Percentiles rank a stretch among this genome's conserved stretches.
phyloP scores from a whole-genome alignment of 2,329 filamentous ascomycete species.

The Sclerotinia trifoliorum region DNA sequence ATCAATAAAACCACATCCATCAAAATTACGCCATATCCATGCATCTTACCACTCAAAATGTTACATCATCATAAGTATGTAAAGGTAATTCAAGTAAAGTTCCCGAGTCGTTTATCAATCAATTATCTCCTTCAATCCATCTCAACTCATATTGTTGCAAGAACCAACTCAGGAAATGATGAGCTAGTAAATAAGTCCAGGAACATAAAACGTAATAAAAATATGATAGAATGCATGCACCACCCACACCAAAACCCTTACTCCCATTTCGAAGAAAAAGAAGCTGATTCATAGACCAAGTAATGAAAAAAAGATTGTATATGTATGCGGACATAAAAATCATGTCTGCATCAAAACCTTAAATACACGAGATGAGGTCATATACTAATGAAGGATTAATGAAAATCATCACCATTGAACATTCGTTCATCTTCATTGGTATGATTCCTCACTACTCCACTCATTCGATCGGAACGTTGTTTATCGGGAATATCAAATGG shows the following conservation, averaged over 20 bases:
- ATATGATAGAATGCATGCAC: constrained; percentile 15
- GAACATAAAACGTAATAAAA: constrained; percentile 4
- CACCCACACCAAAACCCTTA: not conserved
- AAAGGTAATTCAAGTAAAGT: not conserved
- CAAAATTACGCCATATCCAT: constrained; percentile 14
- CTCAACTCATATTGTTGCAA: no score
- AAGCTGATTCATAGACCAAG: not conserved
- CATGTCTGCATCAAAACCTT: constrained; percentile 4
- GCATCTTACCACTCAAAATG: constrained; percentile 1
- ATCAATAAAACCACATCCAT: constrained; percentile 2
- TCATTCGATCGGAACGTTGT: constrained; percentile 56
- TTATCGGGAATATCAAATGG: constrained; percentile 48
- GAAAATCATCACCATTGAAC: constrained; percentile 62
- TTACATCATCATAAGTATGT: constrained; percentile 3
- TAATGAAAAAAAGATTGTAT: constrained; percentile 13
- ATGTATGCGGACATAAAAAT: constrained; percentile 9
- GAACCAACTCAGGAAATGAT: not conserved
- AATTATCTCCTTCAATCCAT: constrained; percentile 1
- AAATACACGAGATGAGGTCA: constrained; percentile 22
- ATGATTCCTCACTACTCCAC: constrained; percentile 58
- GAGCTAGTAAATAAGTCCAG: constrained; percentile 6
- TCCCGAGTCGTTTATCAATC: constrained; percentile 1
- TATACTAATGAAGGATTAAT: constrained; percentile 50
- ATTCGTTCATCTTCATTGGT: constrained; percentile 58
- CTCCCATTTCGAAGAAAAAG: not conserved